Percentiles rank a stretch among this genome's conserved stretches.
Conservation (phyloP, 345 rosid genomes). For the Chamaenerion angustifolium region DNA sequence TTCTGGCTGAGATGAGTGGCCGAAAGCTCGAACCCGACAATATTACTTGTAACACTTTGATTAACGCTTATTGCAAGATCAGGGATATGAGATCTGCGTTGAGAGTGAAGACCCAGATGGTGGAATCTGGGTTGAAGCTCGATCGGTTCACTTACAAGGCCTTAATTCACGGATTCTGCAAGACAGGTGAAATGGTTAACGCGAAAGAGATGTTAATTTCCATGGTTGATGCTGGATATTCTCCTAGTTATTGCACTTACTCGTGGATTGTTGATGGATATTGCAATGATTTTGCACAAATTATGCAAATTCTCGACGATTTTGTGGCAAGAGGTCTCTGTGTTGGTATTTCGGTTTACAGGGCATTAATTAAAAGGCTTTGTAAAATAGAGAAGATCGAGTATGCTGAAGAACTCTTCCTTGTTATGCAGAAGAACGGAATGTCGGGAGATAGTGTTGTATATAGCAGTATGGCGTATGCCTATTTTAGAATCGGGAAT, state of each 20-base stretch:
- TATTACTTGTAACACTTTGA: slow-evolving; percentile 75
- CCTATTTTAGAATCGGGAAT: slow-evolving; percentile 68
- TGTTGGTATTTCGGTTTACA: slow-evolving; percentile 47
- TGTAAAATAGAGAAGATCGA: slow-evolving; percentile 58
- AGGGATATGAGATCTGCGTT: slow-evolving; percentile 71
- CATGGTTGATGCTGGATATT: slow-evolving; percentile 62
- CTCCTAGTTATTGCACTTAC: slow-evolving; percentile 67
- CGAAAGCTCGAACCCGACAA: slow-evolving; percentile 66
- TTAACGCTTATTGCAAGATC: slow-evolving; percentile 77
- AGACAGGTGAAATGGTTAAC: slow-evolving; percentile 40
- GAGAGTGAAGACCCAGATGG: slow-evolving; percentile 73
- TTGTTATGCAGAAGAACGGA: slow-evolving; percentile 54
- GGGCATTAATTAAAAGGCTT: slow-evolving; percentile 77
- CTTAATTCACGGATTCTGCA: slow-evolving; percentile 78
- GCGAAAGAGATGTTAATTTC: slow-evolving; percentile 60
- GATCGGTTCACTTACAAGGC: slow-evolving; percentile 63
- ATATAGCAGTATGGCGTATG: slow-evolving; percentile 53
- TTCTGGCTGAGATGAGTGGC: slow-evolving; percentile 71
- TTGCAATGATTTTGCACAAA: slow-evolving; percentile 34
- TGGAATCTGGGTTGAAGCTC: slow-evolving; percentile 56
- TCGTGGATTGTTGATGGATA: slow-evolving; percentile 78
- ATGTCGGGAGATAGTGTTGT: slow-evolving; percentile 59
- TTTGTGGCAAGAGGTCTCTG: slow-evolving; percentile 39
- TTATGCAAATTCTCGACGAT: slow-evolving; percentile 44
- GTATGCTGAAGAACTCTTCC: slow-evolving; percentile 36